Conservation (phyloP, 495 filamentous ascomycete genomes). For the Bryoglossum gracile region DNA sequence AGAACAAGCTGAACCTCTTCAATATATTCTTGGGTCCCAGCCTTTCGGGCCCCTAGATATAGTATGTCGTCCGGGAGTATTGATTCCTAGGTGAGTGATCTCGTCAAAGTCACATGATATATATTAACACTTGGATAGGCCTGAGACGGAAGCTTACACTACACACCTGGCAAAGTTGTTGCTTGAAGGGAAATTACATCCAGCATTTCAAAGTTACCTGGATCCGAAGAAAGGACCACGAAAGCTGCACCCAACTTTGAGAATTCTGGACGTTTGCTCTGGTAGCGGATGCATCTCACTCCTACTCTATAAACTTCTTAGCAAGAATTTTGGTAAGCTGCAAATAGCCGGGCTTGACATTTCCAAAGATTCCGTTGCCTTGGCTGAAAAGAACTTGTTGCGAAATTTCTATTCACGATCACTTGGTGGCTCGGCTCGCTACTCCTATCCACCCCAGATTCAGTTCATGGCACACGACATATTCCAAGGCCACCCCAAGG, state of each 20-base stretch:
- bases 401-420: no score
- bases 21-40: conserved; percentile 85
- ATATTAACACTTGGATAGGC: conserved; percentile 29
- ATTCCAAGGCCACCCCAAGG: conserved; percentile 77
- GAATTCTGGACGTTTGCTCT: conserved; percentile 78
- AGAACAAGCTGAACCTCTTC: conserved; percentile 63
- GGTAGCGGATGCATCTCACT: conserved; percentile 89
- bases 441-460: no score
- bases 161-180: conserved; percentile 44
- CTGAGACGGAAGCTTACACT: conserved; percentile 68
- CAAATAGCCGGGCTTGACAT: conserved; percentile 49
- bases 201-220: background rate
- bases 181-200: background rate
- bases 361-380: conserved; percentile 47
- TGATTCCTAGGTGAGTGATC: conserved; percentile 67
- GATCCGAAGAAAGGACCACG: no score
- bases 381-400: conserved; percentile 54
- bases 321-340: conserved; percentile 14
- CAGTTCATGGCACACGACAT: conserved; percentile 41
- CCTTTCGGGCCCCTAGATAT: conserved; percentile 83
- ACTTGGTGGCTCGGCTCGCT: no score
- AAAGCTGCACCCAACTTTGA: conserved; percentile 29
- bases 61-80: conserved; percentile 61
- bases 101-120: conserved; percentile 8
- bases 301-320: conserved; percentile 54